These are phyloP conservation scores for Fusarium heterosporum DNA, from an alignment of 2,329 filamentous ascomycete genomes.

Conservation along the genomic window DNA sequence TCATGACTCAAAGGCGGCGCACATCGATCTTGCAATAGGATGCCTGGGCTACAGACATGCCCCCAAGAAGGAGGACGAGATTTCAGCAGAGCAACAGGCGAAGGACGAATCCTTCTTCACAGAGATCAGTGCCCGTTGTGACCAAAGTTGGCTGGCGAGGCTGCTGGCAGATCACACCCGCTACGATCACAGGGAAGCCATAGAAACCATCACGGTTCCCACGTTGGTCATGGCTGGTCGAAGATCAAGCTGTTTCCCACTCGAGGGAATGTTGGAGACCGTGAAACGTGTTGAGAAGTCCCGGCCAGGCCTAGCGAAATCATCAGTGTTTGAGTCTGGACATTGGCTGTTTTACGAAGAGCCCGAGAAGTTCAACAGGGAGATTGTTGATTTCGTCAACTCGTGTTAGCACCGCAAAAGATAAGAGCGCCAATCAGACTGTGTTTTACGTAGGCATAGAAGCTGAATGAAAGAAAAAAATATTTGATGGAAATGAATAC, in stretches of 20 bases:
- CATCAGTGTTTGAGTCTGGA: constrained; percentile 43
- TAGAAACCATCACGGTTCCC: constrained; percentile 43
- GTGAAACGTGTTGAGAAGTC: constrained; percentile 40
- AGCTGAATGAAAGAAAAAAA: not conserved
- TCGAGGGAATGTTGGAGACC: constrained; percentile 46
- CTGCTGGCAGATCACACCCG: constrained; percentile 46
- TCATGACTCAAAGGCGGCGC: constrained; percentile 36
- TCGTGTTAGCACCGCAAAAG: constrained; percentile 19
- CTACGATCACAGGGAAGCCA: constrained; percentile 45
- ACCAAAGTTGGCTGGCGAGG: constrained; percentile 45
- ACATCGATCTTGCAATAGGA: constrained; percentile 42
- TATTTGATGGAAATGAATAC: constrained; percentile 6
- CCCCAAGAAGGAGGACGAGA: constrained; percentile 34
- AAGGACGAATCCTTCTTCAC: constrained; percentile 45
- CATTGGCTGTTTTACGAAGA: constrained; percentile 48
- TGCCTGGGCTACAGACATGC: constrained; percentile 44
- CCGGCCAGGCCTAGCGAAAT: constrained; percentile 35
- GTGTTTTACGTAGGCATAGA: no score
- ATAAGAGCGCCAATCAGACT: not conserved
- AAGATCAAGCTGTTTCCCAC: constrained; percentile 45
- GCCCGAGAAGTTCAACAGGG: constrained; percentile 43
- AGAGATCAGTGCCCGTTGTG: constrained; percentile 43
- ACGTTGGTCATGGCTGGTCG: constrained; percentile 45
- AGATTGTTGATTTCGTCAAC: constrained; percentile 40
- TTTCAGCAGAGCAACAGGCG: constrained; percentile 40